These are phyloP conservation scores for Acanthamoeba sp. DNA, from an alignment of 208 protist genomes.

Conservation along the genomic window DNA sequence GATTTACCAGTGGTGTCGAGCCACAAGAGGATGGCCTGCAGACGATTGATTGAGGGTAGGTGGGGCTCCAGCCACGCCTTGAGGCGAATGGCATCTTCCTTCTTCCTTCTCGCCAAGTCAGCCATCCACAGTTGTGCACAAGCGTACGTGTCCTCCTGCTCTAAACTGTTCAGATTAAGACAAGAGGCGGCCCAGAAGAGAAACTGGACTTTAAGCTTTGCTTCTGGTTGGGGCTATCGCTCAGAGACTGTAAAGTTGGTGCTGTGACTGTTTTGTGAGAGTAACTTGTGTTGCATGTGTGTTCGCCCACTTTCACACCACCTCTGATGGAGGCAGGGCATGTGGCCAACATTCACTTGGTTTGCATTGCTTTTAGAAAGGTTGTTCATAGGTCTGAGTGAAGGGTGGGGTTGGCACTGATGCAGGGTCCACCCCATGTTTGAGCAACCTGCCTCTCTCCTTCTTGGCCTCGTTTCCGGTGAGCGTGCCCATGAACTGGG, in stretches of 20 bases:
- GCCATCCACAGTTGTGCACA: slow-evolving; percentile 4
- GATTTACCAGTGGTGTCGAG: slow-evolving; percentile 32
- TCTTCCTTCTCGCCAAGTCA: slow-evolving; percentile 36
- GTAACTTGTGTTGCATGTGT: too few species aligned
- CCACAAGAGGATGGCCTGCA: slow-evolving; percentile 61
- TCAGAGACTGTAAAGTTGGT: too few species aligned
- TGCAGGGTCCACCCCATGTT: neutral
- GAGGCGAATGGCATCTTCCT: neutral
- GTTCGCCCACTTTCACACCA: too few species aligned
- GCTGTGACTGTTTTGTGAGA: too few species aligned
- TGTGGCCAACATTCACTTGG: too few species aligned
- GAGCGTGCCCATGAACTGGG: neutral
- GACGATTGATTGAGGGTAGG: neutral
- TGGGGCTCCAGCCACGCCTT: slow-evolving; percentile 53
- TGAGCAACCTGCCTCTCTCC: neutral
- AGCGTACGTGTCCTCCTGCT: neutral
- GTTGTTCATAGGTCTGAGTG: too few species aligned
- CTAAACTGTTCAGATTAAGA: too few species aligned
- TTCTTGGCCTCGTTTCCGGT: neutral
- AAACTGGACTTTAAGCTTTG: too few species aligned
- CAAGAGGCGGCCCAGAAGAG: too few species aligned
- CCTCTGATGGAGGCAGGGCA: too few species aligned
- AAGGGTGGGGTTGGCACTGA: neutral
- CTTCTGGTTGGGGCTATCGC: too few species aligned
- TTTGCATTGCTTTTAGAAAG: too few species aligned